A percentile compares a stretch with the other conserved stretches of the same genome.
phyloP scores from a whole-genome alignment of 2,329 filamentous ascomycete genomes.

The Penicillium oxalicum region DNA sequence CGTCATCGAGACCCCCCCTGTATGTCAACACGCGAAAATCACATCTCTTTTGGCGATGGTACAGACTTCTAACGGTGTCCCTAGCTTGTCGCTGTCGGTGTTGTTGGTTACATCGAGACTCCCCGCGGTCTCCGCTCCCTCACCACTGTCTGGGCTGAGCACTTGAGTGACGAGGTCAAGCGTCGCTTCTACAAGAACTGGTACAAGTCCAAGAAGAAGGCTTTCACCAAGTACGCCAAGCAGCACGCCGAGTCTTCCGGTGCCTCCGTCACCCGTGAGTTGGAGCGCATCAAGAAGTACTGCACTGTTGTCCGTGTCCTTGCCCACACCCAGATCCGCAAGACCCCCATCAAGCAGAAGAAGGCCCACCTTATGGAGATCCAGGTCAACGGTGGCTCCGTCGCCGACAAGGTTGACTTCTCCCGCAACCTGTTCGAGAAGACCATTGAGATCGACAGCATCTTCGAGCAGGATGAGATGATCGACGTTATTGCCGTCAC shows the following conservation, averaged over 20 bases:
- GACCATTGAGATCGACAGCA: slow-evolving; percentile 82
- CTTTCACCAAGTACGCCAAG: slow-evolving; percentile 99
- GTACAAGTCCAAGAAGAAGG: slow-evolving; percentile 99
- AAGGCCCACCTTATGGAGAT: slow-evolving; percentile 99
- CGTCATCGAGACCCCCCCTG: slow-evolving; percentile 88
- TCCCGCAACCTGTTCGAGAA: slow-evolving; percentile 97
- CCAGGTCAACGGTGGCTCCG: slow-evolving; percentile 95
- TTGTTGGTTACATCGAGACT: slow-evolving; percentile 99
- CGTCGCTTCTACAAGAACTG: slow-evolving; percentile 99
- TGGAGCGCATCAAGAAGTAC: slow-evolving; percentile 99
- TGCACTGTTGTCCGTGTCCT: slow-evolving; percentile 98
- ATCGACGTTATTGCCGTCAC: slow-evolving; percentile 99
- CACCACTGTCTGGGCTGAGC: slow-evolving; percentile 99
- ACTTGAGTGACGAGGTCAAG: slow-evolving; percentile 97
- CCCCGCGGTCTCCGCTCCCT: slow-evolving; percentile 98
- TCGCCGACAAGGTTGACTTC: slow-evolving; percentile 96
- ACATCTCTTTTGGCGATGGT: too few relatives aligned
- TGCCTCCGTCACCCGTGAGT: slow-evolving; percentile 86
- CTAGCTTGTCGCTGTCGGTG: slow-evolving; percentile 99
- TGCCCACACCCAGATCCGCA: slow-evolving; percentile 98
- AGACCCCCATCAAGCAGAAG: slow-evolving; percentile 99
- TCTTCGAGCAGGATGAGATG: slow-evolving; percentile 99
- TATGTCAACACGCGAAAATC: slow-evolving; percentile 50
- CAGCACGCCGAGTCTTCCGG: slow-evolving; percentile 94
- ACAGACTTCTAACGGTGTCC: slow-evolving; percentile 10